Percentiles rank a stretch among this genome's conserved stretches.
Evolutionary conservation across 345 rosid species (phyloP).

Genomic region (Eucalyptus paniculata): DNA sequence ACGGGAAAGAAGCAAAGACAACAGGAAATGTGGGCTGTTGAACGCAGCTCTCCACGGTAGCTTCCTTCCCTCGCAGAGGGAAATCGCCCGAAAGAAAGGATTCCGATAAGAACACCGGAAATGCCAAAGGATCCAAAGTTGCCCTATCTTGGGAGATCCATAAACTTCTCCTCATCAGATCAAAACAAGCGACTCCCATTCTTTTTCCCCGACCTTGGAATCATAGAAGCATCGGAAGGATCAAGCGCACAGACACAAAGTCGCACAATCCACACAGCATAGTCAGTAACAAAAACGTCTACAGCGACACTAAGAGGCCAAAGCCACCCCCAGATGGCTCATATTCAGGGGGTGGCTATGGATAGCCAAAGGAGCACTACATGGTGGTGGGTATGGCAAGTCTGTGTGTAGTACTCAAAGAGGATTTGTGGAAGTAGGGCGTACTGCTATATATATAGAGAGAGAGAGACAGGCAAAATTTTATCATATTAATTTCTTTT

Average conservation of each 20-base stretch:
- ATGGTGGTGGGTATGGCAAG: neutral
- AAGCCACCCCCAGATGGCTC: neutral
- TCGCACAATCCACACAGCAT: neutral
- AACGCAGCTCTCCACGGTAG: neutral
- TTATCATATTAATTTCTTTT: neutral
- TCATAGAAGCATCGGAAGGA: neutral
- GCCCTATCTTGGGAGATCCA: constrained; percentile 25
- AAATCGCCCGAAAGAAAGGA: neutral
- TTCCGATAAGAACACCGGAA: neutral
- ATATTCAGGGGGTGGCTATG: neutral
- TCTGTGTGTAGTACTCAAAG: neutral
- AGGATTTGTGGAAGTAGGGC: neutral
- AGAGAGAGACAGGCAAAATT: neutral
- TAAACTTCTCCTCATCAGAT: neutral
- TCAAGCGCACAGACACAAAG: neutral
- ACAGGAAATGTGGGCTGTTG: neutral
- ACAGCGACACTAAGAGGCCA: neutral
- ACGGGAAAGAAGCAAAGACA: neutral
- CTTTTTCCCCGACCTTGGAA: neutral
- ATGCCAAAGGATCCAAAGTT: constrained; percentile 59
- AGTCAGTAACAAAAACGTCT: neutral
- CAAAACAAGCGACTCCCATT: neutral
- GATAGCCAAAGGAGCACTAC: neutral
- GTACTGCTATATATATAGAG: neutral
- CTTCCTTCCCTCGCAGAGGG: neutral